phyloP scores from a whole-genome alignment of 2,329 filamentous ascomycete genomes.

The Capronia americana region DNA sequence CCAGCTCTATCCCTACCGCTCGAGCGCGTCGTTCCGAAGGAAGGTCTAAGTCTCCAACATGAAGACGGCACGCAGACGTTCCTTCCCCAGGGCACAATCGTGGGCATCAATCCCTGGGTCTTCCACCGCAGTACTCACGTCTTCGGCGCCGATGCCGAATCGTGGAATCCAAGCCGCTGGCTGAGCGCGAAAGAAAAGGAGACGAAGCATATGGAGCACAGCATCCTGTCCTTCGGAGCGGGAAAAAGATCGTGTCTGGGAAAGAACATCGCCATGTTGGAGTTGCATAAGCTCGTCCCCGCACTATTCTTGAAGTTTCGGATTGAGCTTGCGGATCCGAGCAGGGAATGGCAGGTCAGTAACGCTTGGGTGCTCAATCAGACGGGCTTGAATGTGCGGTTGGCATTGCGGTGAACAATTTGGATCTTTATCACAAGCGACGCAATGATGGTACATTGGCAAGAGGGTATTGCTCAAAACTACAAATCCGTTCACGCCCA shows the following conservation, averaged over 20 bases:
- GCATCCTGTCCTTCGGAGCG: slow-evolving; percentile 39
- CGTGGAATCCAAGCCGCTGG: slow-evolving; percentile 44
- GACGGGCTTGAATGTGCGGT: slow-evolving; percentile 32
- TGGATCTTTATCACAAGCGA: neutral
- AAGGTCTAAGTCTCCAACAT: slow-evolving; percentile 43
- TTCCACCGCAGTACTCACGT: slow-evolving; percentile 40
- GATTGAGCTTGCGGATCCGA: slow-evolving; percentile 30
- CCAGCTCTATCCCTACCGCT: slow-evolving; percentile 46
- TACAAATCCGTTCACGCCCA: slow-evolving; percentile 14
- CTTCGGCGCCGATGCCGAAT: slow-evolving; percentile 40
- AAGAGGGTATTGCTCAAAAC: neutral
- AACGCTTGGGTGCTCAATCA: slow-evolving; percentile 40
- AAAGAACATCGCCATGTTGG: slow-evolving; percentile 42
- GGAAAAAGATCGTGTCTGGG: slow-evolving; percentile 42
- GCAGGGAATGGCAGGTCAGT: slow-evolving; percentile 33
- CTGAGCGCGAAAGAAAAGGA: slow-evolving; percentile 35
- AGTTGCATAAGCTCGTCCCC: slow-evolving; percentile 40
- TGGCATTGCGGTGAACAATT: slow-evolving; percentile 23
- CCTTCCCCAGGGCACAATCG: slow-evolving; percentile 42
- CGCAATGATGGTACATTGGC: neutral
- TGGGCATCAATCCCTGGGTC: slow-evolving; percentile 46
- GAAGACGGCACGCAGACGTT: slow-evolving; percentile 31
- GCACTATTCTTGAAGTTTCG: slow-evolving; percentile 37
- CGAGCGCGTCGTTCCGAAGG: slow-evolving; percentile 45
- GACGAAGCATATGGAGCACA: slow-evolving; percentile 39